A percentile compares a stretch with the other conserved stretches of the same genome.
Conservation (phyloP, 2,329 filamentous ascomycete species). For the Paecilomyces fulvus region DNA sequence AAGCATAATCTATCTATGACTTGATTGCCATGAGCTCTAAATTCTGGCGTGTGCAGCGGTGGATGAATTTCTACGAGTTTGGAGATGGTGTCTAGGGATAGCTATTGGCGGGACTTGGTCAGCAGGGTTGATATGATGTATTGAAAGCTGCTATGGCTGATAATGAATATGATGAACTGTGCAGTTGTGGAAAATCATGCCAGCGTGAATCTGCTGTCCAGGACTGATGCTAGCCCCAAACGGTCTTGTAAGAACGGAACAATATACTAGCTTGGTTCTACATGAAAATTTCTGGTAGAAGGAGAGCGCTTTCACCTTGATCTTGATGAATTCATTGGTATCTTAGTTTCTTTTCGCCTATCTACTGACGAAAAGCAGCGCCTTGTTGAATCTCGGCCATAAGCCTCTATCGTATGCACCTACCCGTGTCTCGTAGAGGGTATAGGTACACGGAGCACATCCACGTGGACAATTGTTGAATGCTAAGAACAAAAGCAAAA, state of each 20-base stretch:
- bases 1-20: background rate
- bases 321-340: background rate
- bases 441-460: constrained; percentile 54
- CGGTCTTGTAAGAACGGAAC: background rate
- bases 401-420: background rate
- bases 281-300: background rate
- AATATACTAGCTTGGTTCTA: background rate
- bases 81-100: constrained; percentile 3
- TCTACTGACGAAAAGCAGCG: background rate
- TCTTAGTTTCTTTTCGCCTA: background rate
- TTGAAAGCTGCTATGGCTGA: background rate
- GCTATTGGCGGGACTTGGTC: too few relatives aligned
- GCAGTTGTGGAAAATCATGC: background rate
- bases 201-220: background rate
- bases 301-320: background rate
- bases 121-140: background rate
- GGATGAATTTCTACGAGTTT: constrained; percentile 3
- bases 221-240: background rate
- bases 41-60: background rate
- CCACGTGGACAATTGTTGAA: constrained; percentile 84
- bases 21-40: background rate
- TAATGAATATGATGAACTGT: background rate
- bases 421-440: background rate
- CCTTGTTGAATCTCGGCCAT: background rate
- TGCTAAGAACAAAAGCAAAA: background rate